These are phyloP conservation scores for Fusarium falciforme DNA, from an alignment of 2,329 filamentous ascomycete species.

Conservation along the genomic window DNA sequence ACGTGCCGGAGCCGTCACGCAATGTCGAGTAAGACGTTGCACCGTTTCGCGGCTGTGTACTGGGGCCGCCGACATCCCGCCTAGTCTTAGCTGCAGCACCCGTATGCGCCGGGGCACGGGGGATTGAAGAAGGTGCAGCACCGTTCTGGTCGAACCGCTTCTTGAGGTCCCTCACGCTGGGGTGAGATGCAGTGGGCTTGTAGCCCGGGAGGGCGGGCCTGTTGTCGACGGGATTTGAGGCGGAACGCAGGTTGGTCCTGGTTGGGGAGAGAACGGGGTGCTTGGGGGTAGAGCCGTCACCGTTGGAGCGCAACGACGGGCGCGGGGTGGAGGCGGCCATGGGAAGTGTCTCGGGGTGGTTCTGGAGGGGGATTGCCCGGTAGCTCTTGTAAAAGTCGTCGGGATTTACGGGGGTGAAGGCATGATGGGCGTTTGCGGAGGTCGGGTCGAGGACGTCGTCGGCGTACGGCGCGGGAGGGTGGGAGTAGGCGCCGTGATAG, in stretches of 20 bases:
- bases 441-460: constrained; percentile 37
- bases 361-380: constrained; percentile 52
- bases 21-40: constrained; percentile 55
- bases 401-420: constrained; percentile 59
- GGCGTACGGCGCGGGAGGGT: constrained; percentile 40
- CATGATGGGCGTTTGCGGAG: constrained; percentile 48
- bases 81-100: constrained; percentile 48
- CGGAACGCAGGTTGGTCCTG: constrained; percentile 62
- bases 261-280: constrained; percentile 55
- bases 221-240: constrained; percentile 66
- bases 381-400: constrained; percentile 68
- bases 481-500: constrained; percentile 34
- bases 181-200: constrained; percentile 56
- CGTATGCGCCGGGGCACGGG: constrained; percentile 51
- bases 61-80: constrained; percentile 47
- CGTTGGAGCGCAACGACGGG: constrained; percentile 61
- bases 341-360: constrained; percentile 49
- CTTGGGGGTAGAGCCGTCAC: constrained; percentile 62
- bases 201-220: constrained; percentile 48
- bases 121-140: constrained; percentile 45
- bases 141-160: constrained; percentile 79
- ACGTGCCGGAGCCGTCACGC: constrained; percentile 48
- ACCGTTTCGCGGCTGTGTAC: constrained; percentile 49
- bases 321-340: constrained; percentile 56
- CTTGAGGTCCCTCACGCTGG: constrained; percentile 84